Evolutionary conservation across 176 grass and related monocot genomes (phyloP).

Genomic region (Rhynchospora breviuscula): DNA sequence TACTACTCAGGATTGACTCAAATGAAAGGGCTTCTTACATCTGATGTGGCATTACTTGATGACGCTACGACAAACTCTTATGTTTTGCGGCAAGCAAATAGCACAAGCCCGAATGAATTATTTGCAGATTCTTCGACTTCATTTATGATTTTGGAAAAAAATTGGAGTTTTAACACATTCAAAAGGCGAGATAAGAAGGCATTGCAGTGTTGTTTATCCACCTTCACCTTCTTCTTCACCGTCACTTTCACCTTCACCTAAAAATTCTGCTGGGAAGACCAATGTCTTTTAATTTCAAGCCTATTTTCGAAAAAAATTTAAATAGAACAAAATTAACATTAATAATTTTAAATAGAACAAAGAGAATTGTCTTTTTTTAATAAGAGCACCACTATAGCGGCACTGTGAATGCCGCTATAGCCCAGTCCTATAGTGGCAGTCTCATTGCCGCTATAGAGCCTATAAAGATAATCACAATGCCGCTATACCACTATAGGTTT

Average conservation of each 20-base stretch:
- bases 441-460: no score
- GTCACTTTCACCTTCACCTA: neutral
- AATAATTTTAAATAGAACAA: no score
- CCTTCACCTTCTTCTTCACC: neutral
- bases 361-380: no score
- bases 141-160: slow-evolving; percentile 18
- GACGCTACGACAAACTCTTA: neutral
- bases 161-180: slow-evolving; percentile 5
- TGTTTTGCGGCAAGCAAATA: slow-evolving; percentile 8
- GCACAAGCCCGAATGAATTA: neutral
- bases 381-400: no score
- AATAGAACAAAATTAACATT: no score
- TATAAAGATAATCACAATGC: no score
- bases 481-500: no score
- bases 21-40: slow-evolving; percentile 12
- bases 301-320: no score
- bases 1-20: slow-evolving; percentile 15
- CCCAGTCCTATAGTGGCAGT: no score
- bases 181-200: slow-evolving; percentile 16
- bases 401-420: no score
- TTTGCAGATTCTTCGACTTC: neutral
- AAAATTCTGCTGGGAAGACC: no score
- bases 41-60: slow-evolving; percentile 10
- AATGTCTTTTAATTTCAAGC: no score
- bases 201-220: slow-evolving; percentile 15